Evolutionary conservation across 306 rosid genomes (phyloP).

Genomic region (Prunus mume): DNA sequence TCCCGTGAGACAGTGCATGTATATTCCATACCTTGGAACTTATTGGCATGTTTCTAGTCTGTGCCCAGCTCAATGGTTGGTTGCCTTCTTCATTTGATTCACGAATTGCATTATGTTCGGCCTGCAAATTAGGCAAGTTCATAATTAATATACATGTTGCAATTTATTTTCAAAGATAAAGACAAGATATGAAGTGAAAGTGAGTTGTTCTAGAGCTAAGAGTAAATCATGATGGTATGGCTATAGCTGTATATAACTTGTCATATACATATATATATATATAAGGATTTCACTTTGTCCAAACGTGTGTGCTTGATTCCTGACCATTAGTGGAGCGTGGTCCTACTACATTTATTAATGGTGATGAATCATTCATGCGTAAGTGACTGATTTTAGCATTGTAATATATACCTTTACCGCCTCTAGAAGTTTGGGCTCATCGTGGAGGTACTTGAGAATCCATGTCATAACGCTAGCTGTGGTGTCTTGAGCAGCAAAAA

Average conservation of each 20-base stretch:
- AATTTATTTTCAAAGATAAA: background rate
- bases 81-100: constrained; percentile 44
- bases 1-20: background rate
- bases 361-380: too few species aligned
- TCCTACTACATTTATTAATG: too few species aligned
- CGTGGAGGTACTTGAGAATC: constrained; percentile 73
- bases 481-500: constrained; percentile 95
- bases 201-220: background rate
- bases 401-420: constrained; percentile 59
- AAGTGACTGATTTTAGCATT: background rate
- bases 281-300: too few species aligned
- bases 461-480: constrained; percentile 95
- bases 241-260: background rate
- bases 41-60: constrained; percentile 67
- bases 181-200: background rate
- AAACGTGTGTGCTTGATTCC: background rate
- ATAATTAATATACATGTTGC: background rate
- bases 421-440: constrained; percentile 70
- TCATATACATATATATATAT: background rate
- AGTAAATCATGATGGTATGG: background rate
- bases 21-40: constrained; percentile 58
- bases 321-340: background rate
- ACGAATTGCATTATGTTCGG: constrained; percentile 59
- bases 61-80: constrained; percentile 60
- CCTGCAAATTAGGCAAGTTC: constrained; percentile 36